phyloP scores from a whole-genome alignment of 495 filamentous ascomycete species.

The Cenococcum geophilum region DNA sequence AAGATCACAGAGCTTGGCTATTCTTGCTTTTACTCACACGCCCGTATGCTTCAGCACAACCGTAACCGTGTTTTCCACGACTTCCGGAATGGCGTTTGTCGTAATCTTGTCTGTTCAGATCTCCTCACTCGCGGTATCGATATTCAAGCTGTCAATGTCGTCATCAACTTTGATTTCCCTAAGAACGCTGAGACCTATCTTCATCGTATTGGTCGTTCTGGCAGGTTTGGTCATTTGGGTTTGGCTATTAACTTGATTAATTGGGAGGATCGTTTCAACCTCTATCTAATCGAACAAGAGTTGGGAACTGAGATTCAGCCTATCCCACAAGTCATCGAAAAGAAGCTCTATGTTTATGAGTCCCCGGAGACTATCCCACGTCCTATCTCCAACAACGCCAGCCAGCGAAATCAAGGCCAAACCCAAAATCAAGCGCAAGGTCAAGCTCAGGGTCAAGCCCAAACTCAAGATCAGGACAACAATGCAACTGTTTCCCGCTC shows the following conservation, averaged over 20 bases:
- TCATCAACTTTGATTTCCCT: constrained; percentile 99
- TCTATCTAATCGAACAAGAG: constrained; percentile 98
- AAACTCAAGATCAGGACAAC: constrained; percentile 12
- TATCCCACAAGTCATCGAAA: constrained; percentile 91
- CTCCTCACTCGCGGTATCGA: constrained; percentile 97
- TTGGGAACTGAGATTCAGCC: constrained; percentile 94
- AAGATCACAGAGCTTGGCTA: constrained; percentile 99
- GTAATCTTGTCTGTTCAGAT: constrained; percentile 97
- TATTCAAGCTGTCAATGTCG: constrained; percentile 98
- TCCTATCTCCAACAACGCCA: constrained; percentile 50
- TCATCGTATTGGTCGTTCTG: constrained; percentile 95
- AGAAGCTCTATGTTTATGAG: constrained; percentile 97
- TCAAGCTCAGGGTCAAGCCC: background rate
- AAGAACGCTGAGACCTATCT: constrained; percentile 99
- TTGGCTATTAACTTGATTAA: constrained; percentile 98
- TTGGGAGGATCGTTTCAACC: constrained; percentile 98
- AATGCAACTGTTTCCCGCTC: constrained; percentile 1
- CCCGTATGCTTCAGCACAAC: constrained; percentile 94
- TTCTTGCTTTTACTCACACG: constrained; percentile 99
- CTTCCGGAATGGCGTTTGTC: constrained; percentile 94
- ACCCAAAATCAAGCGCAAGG: background rate
- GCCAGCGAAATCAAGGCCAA: constrained; percentile 7
- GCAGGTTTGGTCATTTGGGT: constrained; percentile 93
- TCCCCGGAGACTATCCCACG: constrained; percentile 89
- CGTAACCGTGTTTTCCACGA: constrained; percentile 99